phyloP scores from a whole-genome alignment of 495 filamentous ascomycete genomes.

The Hypoxylon fuscum region DNA sequence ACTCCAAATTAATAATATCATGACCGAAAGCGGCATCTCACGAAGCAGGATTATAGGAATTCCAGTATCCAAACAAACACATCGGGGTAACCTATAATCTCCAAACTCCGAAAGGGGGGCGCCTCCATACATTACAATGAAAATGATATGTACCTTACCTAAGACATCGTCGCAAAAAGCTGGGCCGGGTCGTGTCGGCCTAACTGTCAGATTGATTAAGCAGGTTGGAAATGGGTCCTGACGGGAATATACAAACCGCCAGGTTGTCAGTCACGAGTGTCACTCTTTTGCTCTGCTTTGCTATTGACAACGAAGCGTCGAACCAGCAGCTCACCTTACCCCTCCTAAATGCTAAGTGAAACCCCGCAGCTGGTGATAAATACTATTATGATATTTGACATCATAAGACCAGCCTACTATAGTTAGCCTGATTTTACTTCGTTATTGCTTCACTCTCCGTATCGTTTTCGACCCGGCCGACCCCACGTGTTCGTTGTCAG shows the following conservation, averaged over 20 bases:
- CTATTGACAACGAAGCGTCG: too few species aligned
- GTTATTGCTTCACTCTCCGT: background rate
- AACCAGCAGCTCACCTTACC: background rate
- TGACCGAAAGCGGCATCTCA: background rate
- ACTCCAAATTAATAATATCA: conserved; percentile 4
- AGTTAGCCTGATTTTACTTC: background rate
- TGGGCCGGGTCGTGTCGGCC: conserved; percentile 19
- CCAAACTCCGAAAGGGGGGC: conserved; percentile 4
- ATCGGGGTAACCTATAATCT: conserved; percentile 21
- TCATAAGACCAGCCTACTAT: background rate
- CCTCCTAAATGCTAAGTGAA: background rate
- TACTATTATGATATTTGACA: background rate
- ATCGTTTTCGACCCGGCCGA: background rate
- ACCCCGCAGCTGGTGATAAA: background rate
- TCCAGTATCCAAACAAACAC: background rate
- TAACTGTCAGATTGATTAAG: conserved; percentile 19
- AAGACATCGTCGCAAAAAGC: conserved; percentile 13
- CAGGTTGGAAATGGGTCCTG: conserved; percentile 15
- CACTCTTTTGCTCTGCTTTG: too few species aligned
- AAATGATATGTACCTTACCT: too few species aligned
- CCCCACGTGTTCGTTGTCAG: background rate
- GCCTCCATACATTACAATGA: conserved; percentile 4
- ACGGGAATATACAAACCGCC: background rate
- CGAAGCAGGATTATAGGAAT: background rate
- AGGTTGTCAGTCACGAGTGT: too few species aligned